Evolutionary conservation across 345 rosid genomes (phyloP).

Genomic region (Murraya paniculata): DNA sequence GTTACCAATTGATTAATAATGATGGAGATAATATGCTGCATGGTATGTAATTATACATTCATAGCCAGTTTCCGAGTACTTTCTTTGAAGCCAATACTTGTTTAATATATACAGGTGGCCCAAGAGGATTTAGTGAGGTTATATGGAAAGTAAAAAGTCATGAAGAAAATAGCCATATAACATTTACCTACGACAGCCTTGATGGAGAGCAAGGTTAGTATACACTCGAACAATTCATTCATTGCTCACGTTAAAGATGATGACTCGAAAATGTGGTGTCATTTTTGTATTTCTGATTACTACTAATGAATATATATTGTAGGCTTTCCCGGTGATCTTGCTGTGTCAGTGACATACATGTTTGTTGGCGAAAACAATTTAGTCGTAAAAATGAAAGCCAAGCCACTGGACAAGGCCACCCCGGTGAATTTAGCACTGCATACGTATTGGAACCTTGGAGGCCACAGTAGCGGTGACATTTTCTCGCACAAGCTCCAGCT

Average conservation of each 20-base stretch:
- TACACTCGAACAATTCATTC: not conserved
- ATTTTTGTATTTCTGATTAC: too few species aligned
- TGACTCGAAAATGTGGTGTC: too few species aligned
- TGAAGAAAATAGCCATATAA: conserved; percentile 35
- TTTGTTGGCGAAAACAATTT: conserved; percentile 50
- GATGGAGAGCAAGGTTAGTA: conserved; percentile 71
- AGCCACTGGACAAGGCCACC: conserved; percentile 49
- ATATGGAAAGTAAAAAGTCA: conserved; percentile 54
- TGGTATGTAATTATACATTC: conserved; percentile 32
- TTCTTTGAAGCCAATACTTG: too few species aligned
- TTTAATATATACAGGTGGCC: conserved; percentile 50
- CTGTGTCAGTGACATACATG: conserved; percentile 57
- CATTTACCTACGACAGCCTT: conserved; percentile 57
- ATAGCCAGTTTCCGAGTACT: too few species aligned
- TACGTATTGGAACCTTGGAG: conserved; percentile 78
- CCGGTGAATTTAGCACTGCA: conserved; percentile 80
- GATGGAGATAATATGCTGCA: conserved; percentile 78
- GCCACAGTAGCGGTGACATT: conserved; percentile 65
- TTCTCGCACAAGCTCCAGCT: conserved; percentile 60
- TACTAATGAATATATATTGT: not conserved
- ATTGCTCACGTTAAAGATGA: not conserved
- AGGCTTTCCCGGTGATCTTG: conserved; percentile 82
- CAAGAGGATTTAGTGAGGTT: conserved; percentile 61
- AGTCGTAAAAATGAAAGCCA: conserved; percentile 57
- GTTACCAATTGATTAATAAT: conserved; percentile 52